Conservation (phyloP, 768 basidiomycete genomes). For the Auricularia cornea region DNA sequence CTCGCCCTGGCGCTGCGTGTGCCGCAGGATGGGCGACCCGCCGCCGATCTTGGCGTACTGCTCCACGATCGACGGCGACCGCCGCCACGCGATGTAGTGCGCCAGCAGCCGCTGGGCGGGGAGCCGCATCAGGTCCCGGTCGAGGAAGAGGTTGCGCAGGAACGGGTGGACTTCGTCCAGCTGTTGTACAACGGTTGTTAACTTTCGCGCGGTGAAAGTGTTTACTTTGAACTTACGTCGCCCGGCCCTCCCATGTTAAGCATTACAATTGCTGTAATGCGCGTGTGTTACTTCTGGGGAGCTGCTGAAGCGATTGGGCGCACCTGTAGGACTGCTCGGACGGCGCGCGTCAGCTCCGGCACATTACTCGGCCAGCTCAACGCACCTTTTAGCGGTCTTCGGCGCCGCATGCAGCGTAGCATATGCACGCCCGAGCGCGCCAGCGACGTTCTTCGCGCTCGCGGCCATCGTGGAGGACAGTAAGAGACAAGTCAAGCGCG, state of each 20-base stretch:
- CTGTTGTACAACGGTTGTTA: constrained; percentile 37
- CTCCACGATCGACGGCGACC: constrained; percentile 81
- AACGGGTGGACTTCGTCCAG: constrained; percentile 90
- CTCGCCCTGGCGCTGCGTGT: constrained; percentile 81
- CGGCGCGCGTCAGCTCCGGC: not conserved
- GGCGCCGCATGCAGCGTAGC: not conserved
- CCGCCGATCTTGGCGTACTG: constrained; percentile 95
- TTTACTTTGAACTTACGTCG: constrained; percentile 53
- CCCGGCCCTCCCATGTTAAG: constrained; percentile 99
- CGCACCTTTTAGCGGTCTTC: not conserved
- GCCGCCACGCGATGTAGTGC: constrained; percentile 77
- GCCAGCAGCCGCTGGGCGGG: constrained; percentile 87
- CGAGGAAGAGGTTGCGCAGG: constrained; percentile 84
- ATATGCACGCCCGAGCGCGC: not conserved
- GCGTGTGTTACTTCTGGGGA: not conserved
- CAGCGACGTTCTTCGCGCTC: not conserved
- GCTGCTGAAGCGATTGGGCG: not conserved
- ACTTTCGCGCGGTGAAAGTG: not conserved
- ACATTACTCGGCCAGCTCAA: not conserved
- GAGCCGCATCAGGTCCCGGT: constrained; percentile 86
- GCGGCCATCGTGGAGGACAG: not conserved
- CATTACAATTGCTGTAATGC: constrained; percentile 72
- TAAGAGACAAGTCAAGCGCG: too few relatives aligned
- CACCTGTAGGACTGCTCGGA: not conserved
- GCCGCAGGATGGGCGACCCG: constrained; percentile 89